Percentiles rank a stretch among this genome's conserved stretches.
These are phyloP conservation scores for Fusarium tuaranense DNA, from an alignment of 2,329 filamentous ascomycete species.

Conservation along the genomic window DNA sequence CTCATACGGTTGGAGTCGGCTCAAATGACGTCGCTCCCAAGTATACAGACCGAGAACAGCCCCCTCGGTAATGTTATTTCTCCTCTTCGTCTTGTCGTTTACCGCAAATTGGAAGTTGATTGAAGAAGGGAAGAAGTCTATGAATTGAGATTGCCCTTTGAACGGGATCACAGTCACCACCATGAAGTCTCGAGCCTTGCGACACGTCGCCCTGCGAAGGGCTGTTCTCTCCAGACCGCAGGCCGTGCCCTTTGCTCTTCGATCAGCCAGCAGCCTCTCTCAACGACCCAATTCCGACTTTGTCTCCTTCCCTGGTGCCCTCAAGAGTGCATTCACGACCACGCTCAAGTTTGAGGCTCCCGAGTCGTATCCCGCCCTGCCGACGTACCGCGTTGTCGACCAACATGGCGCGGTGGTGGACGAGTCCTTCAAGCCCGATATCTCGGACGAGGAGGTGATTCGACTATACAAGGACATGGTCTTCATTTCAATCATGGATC, in stretches of 20 bases:
- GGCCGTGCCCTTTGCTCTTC: constrained; percentile 41
- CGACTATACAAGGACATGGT: constrained; percentile 76
- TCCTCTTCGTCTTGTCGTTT: constrained; percentile 14
- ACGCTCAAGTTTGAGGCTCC: constrained; percentile 82
- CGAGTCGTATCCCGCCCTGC: constrained; percentile 78
- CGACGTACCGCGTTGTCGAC: constrained; percentile 92
- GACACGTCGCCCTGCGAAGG: constrained; percentile 45
- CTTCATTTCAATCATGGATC: constrained; percentile 85
- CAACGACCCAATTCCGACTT: constrained; percentile 67
- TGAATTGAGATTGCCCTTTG: constrained; percentile 1
- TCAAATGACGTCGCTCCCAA: constrained; percentile 47
- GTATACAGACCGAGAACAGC: constrained; percentile 27
- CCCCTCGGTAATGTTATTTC: constrained; percentile 40
- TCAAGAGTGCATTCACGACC: constrained; percentile 93
- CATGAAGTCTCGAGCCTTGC: constrained; percentile 52
- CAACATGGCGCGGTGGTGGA: constrained; percentile 89
- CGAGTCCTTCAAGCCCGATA: constrained; percentile 74
- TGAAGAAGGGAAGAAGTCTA: constrained; percentile 18
- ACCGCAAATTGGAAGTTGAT: constrained; percentile 5
- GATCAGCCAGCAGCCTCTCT: constrained; percentile 63
- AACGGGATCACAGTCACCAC: constrained; percentile 30
- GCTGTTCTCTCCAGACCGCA: constrained; percentile 39
- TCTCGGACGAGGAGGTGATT: constrained; percentile 71
- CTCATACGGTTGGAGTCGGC: constrained; percentile 48
- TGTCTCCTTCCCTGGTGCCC: constrained; percentile 89